Base-by-base conservation (phyloP, 2,329 filamentous ascomycete genomes). In the Ciborinia camelliae region DNA sequence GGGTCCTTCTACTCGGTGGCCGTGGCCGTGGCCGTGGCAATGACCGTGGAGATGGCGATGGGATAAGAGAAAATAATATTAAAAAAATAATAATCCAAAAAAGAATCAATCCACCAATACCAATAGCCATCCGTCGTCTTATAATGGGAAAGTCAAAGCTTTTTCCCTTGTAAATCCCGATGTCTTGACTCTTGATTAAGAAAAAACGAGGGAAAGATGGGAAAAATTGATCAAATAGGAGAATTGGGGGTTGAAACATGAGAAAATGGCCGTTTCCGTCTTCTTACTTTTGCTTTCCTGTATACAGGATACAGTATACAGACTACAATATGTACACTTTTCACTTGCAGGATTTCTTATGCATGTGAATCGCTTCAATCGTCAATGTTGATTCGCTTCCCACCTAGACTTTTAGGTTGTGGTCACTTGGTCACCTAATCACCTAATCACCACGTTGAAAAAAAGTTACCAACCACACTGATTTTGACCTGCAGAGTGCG, bases 391-490 rank as follows among this genome's bases (percentile, higher is more conserved):
- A n/a, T n/a, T n/a, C n/a, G n/a, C n/a, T n/a, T n/a, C n/a, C 53
- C 41, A 47, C 41, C n/a, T 59, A 59, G 41, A 47, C 55, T 37
- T 37, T 45, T 35, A 58, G 41, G 41, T 37, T 54, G 51, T 63
- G 51, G 52, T 58, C 51, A 57, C 53, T 59, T 64, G 62, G 62
- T 63, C 61, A n/a, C n/a, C n/a, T n/a, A n/a, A n/a, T 58, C 51
- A 57, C 53, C 51, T 64, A 53, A 53, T 63, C 61, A 63, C 61
- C 61, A 63, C 61, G 53, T 63, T 47, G 41, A 63, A 47, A 64
- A 63, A 47, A 64, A 51, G 54, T 51, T 64, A 64, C 62, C 62
- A 64, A 64, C 62, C 62, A 64, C 62, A 48, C 45, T 64, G 62
- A 64, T 59, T 64, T 64, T 51, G 53, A 15, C 62, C 62, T 64